Conservation (phyloP, 1,284 basidiomycete genomes). For the Taiwanofungus camphoratus region DNA sequence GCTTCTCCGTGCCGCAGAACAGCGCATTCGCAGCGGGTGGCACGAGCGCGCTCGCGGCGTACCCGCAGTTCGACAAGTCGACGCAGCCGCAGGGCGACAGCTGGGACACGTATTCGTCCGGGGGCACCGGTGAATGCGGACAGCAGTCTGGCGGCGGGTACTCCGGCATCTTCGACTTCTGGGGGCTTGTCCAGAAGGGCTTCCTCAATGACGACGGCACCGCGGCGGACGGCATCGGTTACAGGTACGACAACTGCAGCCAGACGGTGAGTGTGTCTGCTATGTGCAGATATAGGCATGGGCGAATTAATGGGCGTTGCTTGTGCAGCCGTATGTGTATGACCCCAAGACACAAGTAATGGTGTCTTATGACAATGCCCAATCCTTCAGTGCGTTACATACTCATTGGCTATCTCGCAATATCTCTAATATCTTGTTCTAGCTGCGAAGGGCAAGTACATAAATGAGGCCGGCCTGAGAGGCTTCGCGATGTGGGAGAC, state of each 20-base stretch:
- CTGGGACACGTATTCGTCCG: slow-evolving; percentile 31
- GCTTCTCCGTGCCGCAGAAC: slow-evolving; percentile 32
- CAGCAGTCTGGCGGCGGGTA: slow-evolving; percentile 23
- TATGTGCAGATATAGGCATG: neutral
- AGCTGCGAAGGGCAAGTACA: slow-evolving; percentile 52
- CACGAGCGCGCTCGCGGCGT: slow-evolving; percentile 25
- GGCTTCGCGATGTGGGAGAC: slow-evolving; percentile 65
- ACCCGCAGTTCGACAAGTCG: slow-evolving; percentile 33
- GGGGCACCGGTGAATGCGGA: slow-evolving; percentile 35
- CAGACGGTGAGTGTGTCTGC: slow-evolving; percentile 36
- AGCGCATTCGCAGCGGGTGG: slow-evolving; percentile 24
- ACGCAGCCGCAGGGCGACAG: slow-evolving; percentile 36
- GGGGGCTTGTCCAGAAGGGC: slow-evolving; percentile 35
- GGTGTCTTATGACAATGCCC: slow-evolving; percentile 37
- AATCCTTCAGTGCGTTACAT: slow-evolving; percentile 28
- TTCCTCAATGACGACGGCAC: slow-evolving; percentile 35
- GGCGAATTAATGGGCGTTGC: neutral
- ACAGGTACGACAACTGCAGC: slow-evolving; percentile 40
- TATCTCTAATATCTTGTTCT: neutral
- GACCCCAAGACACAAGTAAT: slow-evolving; percentile 32
- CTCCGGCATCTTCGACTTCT: slow-evolving; percentile 36
- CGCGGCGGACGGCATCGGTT: slow-evolving; percentile 33
- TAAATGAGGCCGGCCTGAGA: slow-evolving; percentile 41
- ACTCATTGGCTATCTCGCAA: neutral
- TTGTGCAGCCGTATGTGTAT: slow-evolving; percentile 45